Evolutionary conservation across 352 stramenopile genomes (phyloP).

Genomic region (Vaucheria bursata): DNA sequence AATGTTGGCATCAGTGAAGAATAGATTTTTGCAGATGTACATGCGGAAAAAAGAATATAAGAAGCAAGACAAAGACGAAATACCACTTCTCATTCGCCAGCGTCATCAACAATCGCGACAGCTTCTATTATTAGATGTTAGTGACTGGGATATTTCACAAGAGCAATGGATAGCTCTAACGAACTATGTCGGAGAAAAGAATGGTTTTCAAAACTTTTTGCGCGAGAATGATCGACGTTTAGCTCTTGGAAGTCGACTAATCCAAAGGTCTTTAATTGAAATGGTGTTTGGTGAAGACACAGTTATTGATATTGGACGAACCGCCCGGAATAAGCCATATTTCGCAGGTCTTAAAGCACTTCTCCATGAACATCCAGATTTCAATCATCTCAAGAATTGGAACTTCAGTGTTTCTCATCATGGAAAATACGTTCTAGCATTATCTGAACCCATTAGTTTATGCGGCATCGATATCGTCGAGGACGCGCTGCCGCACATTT

Average conservation of each 20-base stretch:
- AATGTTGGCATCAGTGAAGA: no score
- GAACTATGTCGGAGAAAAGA: no score
- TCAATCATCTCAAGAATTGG: conserved; percentile 30
- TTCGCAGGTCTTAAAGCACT: conserved; percentile 12
- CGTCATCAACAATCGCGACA: no score
- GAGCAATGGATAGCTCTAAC: no score
- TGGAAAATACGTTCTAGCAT: conserved; percentile 47
- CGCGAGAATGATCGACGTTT: conserved; percentile 43
- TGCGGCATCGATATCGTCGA: conserved; percentile 41
- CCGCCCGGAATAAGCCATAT: conserved; percentile 42
- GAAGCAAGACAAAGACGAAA: no score
- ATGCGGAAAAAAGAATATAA: no score
- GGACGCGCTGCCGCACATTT: not conserved
- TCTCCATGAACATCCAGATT: not conserved
- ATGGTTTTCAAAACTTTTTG: no score
- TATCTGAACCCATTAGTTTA: conserved; percentile 31
- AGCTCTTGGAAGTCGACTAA: conserved; percentile 38
- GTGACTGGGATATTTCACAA: no score
- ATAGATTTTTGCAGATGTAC: no score
- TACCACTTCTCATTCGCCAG: no score
- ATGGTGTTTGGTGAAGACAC: conserved; percentile 18
- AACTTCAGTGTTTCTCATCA: conserved; percentile 55
- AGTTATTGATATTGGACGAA: conserved; percentile 28
- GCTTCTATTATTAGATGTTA: no score
- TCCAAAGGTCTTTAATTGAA: conserved; percentile 40